Evolutionary conservation across 108 stramenopile genomes (phyloP).

Genomic region (Conticribra guillardii): DNA sequence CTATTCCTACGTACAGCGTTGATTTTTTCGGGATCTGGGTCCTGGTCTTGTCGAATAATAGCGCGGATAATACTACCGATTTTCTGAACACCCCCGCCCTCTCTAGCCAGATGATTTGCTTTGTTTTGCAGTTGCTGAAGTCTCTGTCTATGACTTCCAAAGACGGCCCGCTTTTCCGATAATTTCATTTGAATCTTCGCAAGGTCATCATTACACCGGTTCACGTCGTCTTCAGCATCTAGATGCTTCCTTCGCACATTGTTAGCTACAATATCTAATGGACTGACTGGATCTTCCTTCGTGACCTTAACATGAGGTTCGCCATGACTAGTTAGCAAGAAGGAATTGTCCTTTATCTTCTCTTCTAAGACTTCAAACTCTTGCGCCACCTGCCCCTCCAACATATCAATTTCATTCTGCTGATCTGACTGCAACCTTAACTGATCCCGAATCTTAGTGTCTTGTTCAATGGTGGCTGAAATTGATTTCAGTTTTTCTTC

Average conservation of each 20-base stretch:
- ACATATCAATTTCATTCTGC: slow-evolving; percentile 71
- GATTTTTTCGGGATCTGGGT: background rate
- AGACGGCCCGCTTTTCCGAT: slow-evolving; percentile 45
- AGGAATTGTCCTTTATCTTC: slow-evolving; percentile 32
- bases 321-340: slow-evolving; percentile 12
- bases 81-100: slow-evolving; percentile 59
- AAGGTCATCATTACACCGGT: slow-evolving; percentile 20
- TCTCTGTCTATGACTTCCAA: slow-evolving; percentile 35
- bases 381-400: slow-evolving; percentile 61
- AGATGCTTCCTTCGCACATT: slow-evolving; percentile 32
- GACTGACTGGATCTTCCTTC: slow-evolving; percentile 22
- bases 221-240: slow-evolving; percentile 27
- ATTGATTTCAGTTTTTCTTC: slow-evolving; percentile 68
- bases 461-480: slow-evolving; percentile 64
- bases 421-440: slow-evolving; percentile 62
- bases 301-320: slow-evolving; percentile 25
- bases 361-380: slow-evolving; percentile 47
- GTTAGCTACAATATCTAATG: slow-evolving; percentile 22
- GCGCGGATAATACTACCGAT: slow-evolving; percentile 53
- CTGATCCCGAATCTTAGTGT: slow-evolving; percentile 59
- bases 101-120: slow-evolving; percentile 32
- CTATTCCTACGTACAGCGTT: no score
- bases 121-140: slow-evolving; percentile 30
- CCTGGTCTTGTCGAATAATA: slow-evolving; percentile 15
- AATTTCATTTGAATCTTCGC: slow-evolving; percentile 29